Base-by-base conservation (phyloP, 768 basidiomycete species). In the Termitomyces eurrhizus region DNA sequence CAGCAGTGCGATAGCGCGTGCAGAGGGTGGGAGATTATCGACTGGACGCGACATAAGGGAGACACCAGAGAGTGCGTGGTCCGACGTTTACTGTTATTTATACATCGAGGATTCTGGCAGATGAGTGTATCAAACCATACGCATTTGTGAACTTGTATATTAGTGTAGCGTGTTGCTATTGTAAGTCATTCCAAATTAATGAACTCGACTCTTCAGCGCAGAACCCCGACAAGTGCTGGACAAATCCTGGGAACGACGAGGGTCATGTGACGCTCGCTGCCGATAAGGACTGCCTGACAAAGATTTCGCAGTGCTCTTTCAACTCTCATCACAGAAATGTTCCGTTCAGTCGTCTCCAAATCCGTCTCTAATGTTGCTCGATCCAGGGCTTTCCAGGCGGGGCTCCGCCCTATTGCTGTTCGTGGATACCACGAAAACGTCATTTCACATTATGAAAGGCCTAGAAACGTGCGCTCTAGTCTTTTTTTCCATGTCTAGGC, bases 391-490 rank as follows among this genome's bases (percentile, higher is more conserved):
- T 63, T 77, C 35, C 77, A 77, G 57, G 65, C 77, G 36, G 69
- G 75, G 32, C 57, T 81, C 12, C 74, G 80, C 3, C 85, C 88
- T n/a, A 69, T 82, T 21, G 72, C 83, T 57, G 78, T 81, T 66
- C 86, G 95, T 68, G 81, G 78, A 5, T 98, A 98, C 72, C 95
- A 98, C 71, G 93, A 95, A 74, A 97, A 98, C 70, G 96, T 98
- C 53, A 93, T 95, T 65, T 90, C 92, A 29, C 97, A 98, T 77
- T 98, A 98, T 74, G 96, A 98, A 81, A 87, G 84, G 75, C 97
- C 97, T 65, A 87, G 91, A 81, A 99, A 99, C 78, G 96, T 98
- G 68, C 56, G 90, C 84, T 36, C 65, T 70, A 65, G 63, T 66
- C 70, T 67, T 76, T 74, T 72, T 66, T 48, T 60, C 58, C 68